Percentiles rank a stretch among this genome's conserved stretches.
Evolutionary conservation across 2,329 filamentous ascomycete species (phyloP).

Genomic region (Ophiostoma piceae): DNA sequence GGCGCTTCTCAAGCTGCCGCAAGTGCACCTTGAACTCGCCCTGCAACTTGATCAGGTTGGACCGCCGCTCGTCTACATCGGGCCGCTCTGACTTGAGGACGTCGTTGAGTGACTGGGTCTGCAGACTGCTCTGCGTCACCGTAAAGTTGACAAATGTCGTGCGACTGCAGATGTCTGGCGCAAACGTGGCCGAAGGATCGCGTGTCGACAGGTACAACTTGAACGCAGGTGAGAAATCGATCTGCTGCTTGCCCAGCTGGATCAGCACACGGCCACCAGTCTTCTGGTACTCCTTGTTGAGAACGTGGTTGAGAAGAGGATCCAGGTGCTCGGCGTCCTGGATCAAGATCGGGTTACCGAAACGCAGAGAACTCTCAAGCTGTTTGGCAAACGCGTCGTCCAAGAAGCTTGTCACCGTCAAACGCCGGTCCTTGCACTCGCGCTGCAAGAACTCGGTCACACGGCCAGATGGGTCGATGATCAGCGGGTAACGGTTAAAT

Average conservation of each 20-base stretch:
- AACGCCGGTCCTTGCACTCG: slow-evolving; percentile 75
- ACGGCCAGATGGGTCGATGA: slow-evolving; percentile 94
- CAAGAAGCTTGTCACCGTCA: slow-evolving; percentile 96
- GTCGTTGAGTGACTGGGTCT: slow-evolving; percentile 95
- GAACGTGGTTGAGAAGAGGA: slow-evolving; percentile 93
- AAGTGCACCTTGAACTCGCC: slow-evolving; percentile 99
- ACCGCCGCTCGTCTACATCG: slow-evolving; percentile 91
- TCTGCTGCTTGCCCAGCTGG: slow-evolving; percentile 96
- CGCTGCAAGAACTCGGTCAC: slow-evolving; percentile 93
- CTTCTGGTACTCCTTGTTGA: slow-evolving; percentile 99
- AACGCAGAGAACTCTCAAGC: slow-evolving; percentile 90
- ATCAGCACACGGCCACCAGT: slow-evolving; percentile 97
- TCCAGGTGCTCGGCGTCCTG: slow-evolving; percentile 97
- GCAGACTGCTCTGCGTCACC: slow-evolving; percentile 95
- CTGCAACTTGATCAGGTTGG: slow-evolving; percentile 96
- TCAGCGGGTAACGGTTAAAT: slow-evolving; percentile 96
- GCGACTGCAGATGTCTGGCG: slow-evolving; percentile 94
- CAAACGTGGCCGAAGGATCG: slow-evolving; percentile 89
- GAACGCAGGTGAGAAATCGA: slow-evolving; percentile 96
- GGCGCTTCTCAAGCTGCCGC: slow-evolving; percentile 85
- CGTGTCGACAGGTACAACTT: slow-evolving; percentile 91
- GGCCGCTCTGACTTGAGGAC: slow-evolving; percentile 96
- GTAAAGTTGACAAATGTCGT: slow-evolving; percentile 99
- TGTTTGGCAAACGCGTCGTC: slow-evolving; percentile 98
- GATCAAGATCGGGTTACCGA: slow-evolving; percentile 96